phyloP scores from a whole-genome alignment of 1,139 yeast genomes.

The Lizanozyma gosingica region DNA sequence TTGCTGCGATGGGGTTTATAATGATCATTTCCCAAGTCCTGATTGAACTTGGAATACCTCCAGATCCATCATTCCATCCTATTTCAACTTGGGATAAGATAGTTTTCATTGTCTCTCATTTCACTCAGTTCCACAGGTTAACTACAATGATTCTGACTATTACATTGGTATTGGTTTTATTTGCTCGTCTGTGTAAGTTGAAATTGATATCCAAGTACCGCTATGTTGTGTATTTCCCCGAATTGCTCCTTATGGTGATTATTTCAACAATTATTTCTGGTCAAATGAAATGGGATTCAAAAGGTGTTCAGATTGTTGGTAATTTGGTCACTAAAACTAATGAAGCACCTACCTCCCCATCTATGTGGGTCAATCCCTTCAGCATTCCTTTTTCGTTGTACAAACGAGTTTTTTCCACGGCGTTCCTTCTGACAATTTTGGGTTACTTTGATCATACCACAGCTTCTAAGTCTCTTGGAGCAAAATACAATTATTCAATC shows the following conservation, averaged over 20 bases:
- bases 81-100: constrained; percentile 19
- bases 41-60: constrained; percentile 19
- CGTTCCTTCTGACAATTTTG: constrained; percentile 22
- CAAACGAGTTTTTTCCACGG: constrained; percentile 18
- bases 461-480: constrained; percentile 24
- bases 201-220: constrained; percentile 12
- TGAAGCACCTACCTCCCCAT: constrained; percentile 6
- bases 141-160: constrained; percentile 15
- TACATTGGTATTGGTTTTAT: constrained; percentile 16
- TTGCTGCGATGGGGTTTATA: constrained; percentile 28
- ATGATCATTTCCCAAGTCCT: constrained; percentile 25
- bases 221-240: constrained; percentile 22
- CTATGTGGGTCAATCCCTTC: constrained; percentile 15
- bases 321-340: constrained; percentile 8
- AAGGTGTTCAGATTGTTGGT: constrained; percentile 25
- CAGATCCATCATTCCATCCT: constrained; percentile 13
- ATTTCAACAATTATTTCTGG: constrained; percentile 19
- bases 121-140: constrained; percentile 12
- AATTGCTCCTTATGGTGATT: constrained; percentile 23
- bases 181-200: constrained; percentile 13
- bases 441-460: constrained; percentile 28
- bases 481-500: constrained; percentile 22
- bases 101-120: constrained; percentile 11
- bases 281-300: constrained; percentile 14
- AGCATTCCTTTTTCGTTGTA: constrained; percentile 10